Conservation (phyloP, 306 rosid genomes). For the Quercus parvula region DNA sequence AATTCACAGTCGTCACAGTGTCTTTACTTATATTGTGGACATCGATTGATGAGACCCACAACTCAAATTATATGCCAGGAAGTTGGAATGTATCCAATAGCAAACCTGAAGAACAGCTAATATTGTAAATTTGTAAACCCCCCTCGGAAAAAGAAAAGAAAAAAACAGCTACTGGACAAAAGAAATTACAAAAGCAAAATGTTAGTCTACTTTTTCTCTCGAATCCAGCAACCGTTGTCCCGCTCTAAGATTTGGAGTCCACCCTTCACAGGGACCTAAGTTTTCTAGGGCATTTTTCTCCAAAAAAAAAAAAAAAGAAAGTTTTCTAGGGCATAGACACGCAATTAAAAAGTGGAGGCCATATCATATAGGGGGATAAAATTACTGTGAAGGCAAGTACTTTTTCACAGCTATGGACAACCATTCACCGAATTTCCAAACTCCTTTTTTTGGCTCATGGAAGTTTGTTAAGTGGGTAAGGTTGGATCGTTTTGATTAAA, state of each 20-base stretch:
- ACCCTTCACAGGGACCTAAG: background rate
- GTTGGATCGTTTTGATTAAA: accelerated
- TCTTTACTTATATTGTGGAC: background rate
- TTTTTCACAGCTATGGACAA: no score
- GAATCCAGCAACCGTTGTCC: background rate
- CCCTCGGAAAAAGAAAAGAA: background rate
- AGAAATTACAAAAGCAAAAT: background rate
- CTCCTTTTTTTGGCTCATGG: no score
- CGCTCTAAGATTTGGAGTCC: background rate
- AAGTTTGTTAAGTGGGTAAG: accelerated
- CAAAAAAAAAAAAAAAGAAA: no score
- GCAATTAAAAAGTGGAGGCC: background rate
- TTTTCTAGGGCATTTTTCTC: background rate
- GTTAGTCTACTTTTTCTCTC: background rate
- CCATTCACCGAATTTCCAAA: no score
- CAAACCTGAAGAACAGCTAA: no score
- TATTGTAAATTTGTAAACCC: no score
- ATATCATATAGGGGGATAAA: no score
- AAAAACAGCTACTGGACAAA: background rate
- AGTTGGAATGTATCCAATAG: no score
- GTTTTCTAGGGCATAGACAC: background rate
- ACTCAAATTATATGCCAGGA: no score
- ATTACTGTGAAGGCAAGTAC: no score
- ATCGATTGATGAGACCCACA: background rate
- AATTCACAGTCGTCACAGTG: background rate